Conservation (phyloP, 2,329 filamentous ascomycete genomes). For the Botrytis cinerea region DNA sequence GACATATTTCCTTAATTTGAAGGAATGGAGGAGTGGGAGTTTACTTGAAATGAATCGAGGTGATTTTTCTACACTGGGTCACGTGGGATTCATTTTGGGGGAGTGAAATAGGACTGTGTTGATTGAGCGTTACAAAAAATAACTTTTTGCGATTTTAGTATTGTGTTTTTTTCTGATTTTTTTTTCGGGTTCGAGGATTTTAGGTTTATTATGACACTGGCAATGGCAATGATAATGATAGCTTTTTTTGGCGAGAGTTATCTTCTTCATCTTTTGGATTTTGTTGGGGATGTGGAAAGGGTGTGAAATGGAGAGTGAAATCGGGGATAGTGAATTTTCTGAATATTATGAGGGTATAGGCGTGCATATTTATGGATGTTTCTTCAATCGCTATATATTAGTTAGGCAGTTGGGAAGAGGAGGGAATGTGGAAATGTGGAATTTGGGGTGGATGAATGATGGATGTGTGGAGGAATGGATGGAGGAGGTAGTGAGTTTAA, state of each 20-base stretch:
- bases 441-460: not conserved
- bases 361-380: not conserved
- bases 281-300: not conserved
- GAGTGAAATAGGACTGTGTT: not conserved
- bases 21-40: not conserved
- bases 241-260: not conserved
- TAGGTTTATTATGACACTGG: not conserved
- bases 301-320: not conserved
- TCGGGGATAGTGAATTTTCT: not conserved
- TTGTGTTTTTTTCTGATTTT: not conserved
- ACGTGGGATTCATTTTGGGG: not conserved
- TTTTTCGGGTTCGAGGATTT: not conserved
- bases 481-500: not conserved
- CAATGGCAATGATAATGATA: slow-evolving; percentile 7
- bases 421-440: not conserved
- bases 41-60: slow-evolving; percentile 3
- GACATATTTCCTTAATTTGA: not conserved
- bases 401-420: not conserved
- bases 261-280: slow-evolving; percentile 2
- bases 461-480: not conserved
- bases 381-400: not conserved
- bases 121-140: slow-evolving; percentile 5
- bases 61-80: not conserved
- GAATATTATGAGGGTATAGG: not conserved
- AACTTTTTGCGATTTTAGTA: not conserved